Conservation (phyloP, 2,329 filamentous ascomycete genomes). For the Epichloe amarillans region DNA sequence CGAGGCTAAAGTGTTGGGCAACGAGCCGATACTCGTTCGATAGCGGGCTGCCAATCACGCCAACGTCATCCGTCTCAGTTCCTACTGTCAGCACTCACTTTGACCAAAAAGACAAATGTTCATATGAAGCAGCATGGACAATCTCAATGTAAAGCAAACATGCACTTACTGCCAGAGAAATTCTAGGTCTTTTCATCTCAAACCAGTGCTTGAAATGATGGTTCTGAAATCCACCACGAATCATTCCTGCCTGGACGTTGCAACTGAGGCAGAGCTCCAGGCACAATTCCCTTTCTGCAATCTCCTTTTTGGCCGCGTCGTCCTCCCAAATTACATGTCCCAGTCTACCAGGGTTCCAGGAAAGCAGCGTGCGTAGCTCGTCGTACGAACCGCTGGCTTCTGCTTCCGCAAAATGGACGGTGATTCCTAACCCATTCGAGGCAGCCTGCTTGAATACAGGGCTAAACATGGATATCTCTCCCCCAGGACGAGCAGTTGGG, state of each 20-base stretch:
- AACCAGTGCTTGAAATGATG: slow-evolving; percentile 73
- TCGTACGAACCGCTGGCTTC: slow-evolving; percentile 37
- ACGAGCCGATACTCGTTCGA: slow-evolving; percentile 68
- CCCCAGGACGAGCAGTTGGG: slow-evolving; percentile 38
- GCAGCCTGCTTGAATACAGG: slow-evolving; percentile 46
- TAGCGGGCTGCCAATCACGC: slow-evolving; percentile 62
- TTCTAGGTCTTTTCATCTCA: slow-evolving; percentile 39
- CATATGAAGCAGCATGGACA: background rate
- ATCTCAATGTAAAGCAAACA: background rate
- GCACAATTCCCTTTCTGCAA: slow-evolving; percentile 39
- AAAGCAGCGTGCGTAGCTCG: slow-evolving; percentile 52
- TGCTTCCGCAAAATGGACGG: slow-evolving; percentile 68
- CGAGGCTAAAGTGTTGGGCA: slow-evolving; percentile 53
- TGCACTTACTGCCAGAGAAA: slow-evolving; percentile 54
- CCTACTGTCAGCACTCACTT: background rate
- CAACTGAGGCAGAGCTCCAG: slow-evolving; percentile 70
- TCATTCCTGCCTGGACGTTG: slow-evolving; percentile 66
- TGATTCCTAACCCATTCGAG: slow-evolving; percentile 43
- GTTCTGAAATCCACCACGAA: slow-evolving; percentile 47
- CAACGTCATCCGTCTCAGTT: slow-evolving; percentile 65
- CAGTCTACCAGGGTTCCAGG: slow-evolving; percentile 53
- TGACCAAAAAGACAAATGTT: background rate
- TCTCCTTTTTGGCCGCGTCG: slow-evolving; percentile 42
- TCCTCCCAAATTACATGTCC: slow-evolving; percentile 71
- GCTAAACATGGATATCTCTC: slow-evolving; percentile 46